A percentile compares a stretch with the other conserved stretches of the same genome.
These are phyloP conservation scores for Musa itinerans DNA, from an alignment of 176 grass and related monocot species.

Conservation along the genomic window DNA sequence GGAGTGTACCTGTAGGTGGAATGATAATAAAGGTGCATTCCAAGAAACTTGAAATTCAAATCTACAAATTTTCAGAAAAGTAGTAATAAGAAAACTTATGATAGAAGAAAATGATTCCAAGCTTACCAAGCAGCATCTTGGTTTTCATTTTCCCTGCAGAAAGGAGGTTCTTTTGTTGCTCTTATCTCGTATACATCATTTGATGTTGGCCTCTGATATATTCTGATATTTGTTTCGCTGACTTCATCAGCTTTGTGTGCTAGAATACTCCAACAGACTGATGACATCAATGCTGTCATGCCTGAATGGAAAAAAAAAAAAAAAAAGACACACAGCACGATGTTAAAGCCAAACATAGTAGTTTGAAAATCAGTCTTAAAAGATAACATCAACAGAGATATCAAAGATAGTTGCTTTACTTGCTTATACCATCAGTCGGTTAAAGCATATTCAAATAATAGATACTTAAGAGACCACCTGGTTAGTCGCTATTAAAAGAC, in stretches of 20 bases:
- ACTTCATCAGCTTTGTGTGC: conserved; percentile 74
- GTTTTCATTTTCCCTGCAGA: conserved; percentile 80
- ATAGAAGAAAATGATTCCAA: conserved; percentile 12
- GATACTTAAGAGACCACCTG: not conserved
- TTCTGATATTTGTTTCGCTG: conserved; percentile 70
- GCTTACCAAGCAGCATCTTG: conserved; percentile 65
- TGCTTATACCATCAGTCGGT: not conserved
- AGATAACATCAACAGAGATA: too few species aligned
- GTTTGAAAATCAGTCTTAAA: too few species aligned
- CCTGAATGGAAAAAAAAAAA: conserved; percentile 32
- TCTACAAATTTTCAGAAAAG: conserved; percentile 6
- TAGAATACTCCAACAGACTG: conserved; percentile 74
- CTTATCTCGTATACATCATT: conserved; percentile 81
- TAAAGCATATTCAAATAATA: not conserved
- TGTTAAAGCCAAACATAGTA: too few species aligned
- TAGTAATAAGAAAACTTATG: conserved; percentile 5
- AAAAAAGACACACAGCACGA: not conserved
- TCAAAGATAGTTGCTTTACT: too few species aligned
- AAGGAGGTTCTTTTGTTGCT: conserved; percentile 68
- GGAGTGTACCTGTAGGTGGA: conserved; percentile 49
- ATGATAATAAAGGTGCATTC: not conserved
- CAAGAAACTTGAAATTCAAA: conserved; percentile 11
- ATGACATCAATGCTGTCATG: conserved; percentile 67
- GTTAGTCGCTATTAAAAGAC: not conserved
- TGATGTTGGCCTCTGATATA: conserved; percentile 89